Evolutionary conservation across 2,329 filamentous ascomycete genomes (phyloP), one percentile per base, ranked within the genome.

Genomic region (Cercospora brassicicola): DNA sequence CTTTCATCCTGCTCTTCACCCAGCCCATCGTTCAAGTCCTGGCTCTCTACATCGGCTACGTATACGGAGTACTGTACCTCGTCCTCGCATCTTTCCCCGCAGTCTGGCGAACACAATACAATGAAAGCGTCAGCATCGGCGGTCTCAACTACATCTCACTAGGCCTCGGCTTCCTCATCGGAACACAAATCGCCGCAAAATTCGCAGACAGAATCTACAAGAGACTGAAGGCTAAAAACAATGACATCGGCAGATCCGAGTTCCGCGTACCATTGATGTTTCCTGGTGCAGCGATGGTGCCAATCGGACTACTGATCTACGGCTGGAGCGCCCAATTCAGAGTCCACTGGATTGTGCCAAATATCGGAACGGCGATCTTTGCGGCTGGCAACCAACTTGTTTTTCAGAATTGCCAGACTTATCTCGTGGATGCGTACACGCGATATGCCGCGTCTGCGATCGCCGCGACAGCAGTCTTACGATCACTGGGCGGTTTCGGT

Each of bases 401-500:
- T 0, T 90, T 88, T 69, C 85, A 86, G 75, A 85, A 85, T 33
- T 83, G 86, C 53, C 85, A 88, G 61, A 88, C 87, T 2, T 90
- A 90, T 72, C 82, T 90, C 1, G 84, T 90, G 15, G 87, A 90
- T 64, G 79, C 81, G 0, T 85, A 82, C 68, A 82, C 82, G 0
- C 76, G 80, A 0, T 83, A 82, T 62, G 81, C 84, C 0, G 84
- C 84, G 0, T 81, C 78, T 62, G 84, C 84, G 0, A 83, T 85
- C 51, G 86, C 85, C 0, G 86, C 85, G 0, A 84, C 84, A 11
- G 85, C 85, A 0, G 83, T 88, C 2, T 79, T 88, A 31, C 80
- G 86, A 30, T 86, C 83, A 1, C 78, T 89, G 62, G 82, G 84
- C 0, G 87, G 86, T 0, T 87, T 88, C 5, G 79, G 87, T 0